These are phyloP conservation scores for Telfairia occidentalis DNA, from an alignment of 331 rosid genomes.

Conservation along the genomic window DNA sequence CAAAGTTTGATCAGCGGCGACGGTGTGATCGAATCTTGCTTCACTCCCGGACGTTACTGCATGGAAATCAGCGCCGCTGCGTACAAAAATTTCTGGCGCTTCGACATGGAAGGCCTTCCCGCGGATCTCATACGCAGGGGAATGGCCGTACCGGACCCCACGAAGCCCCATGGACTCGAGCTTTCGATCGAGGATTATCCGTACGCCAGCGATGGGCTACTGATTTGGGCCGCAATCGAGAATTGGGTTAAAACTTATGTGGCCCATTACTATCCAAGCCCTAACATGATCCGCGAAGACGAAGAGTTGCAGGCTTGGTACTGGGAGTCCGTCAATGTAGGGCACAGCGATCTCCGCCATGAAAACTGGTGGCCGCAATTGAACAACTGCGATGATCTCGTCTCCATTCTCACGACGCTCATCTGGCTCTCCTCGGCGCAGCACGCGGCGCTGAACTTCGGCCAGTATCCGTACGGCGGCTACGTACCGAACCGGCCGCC, in stretches of 20 bases:
- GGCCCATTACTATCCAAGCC: slow-evolving; percentile 56
- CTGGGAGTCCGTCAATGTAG: slow-evolving; percentile 70
- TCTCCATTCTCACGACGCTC: slow-evolving; percentile 47
- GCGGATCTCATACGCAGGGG: slow-evolving; percentile 82
- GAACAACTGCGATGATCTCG: slow-evolving; percentile 39
- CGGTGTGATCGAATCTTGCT: slow-evolving; percentile 67
- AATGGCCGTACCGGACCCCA: slow-evolving; percentile 71
- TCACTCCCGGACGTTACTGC: slow-evolving; percentile 77
- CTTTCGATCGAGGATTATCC: slow-evolving; percentile 72
- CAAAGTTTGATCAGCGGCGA: slow-evolving; percentile 60
- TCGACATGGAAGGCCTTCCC: slow-evolving; percentile 72
- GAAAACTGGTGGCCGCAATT: slow-evolving; percentile 79
- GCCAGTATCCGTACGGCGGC: slow-evolving; percentile 89
- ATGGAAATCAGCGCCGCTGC: slow-evolving; percentile 86
- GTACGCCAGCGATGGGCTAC: slow-evolving; percentile 66
- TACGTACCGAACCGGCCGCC: slow-evolving; percentile 91
- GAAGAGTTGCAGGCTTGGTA: slow-evolving; percentile 86
- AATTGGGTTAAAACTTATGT: slow-evolving; percentile 66
- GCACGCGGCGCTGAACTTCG: slow-evolving; percentile 93
- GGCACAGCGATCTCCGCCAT: slow-evolving; percentile 59
- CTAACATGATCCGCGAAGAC: slow-evolving; percentile 45
- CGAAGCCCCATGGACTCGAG: slow-evolving; percentile 75
- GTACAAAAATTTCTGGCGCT: slow-evolving; percentile 72
- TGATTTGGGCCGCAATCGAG: slow-evolving; percentile 81
- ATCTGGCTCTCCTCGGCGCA: slow-evolving; percentile 91